Evolutionary conservation across 371 early-diverging fungal genomes (phyloP), one percentile per base, ranked within the genome.

Genomic region (Encephalitozoon intestinalis): DNA sequence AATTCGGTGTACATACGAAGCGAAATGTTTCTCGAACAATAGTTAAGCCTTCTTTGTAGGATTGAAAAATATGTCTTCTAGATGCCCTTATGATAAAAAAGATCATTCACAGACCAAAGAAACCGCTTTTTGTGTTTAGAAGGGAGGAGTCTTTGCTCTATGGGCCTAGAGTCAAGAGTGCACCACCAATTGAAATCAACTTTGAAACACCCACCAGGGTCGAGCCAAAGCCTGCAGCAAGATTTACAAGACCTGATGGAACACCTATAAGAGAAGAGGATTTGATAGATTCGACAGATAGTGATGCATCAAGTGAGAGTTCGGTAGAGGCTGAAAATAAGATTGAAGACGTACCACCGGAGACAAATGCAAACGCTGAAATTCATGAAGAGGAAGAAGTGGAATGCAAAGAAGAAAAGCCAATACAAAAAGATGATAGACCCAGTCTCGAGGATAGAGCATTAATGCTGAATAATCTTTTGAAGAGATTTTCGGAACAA

Each of bases 61-160:
- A 46, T 46, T 46, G 18, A 46, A 46, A 46, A 46, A 46, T 46
- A 46, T 21, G 15, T 15, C 49, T 15, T 0, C 1, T 9, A 0
- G 4, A 46, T 46, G 58, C 58, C 58, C 58, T 37, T 58, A 43
- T 73, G 50, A 54, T 46, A 43, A 73, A 73, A 65, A 73, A 44
- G 43, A 46, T 73, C 50, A 73, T 73, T 66, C 64, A 49, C 63
- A 73, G 58, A 65, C 46, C 40, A 25, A 65, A 18, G 31, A 73
- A 51, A 12, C 50, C 65, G 50, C 46, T 65, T 34, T 44, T 73
- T 30, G 39, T 54, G 34, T 50, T 73, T 51, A 44, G 4, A 9
- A 66, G 34, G 25, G 49, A 51, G 52, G 53, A 52, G 58, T 39
- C 63, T 66, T 40, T 43, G 21, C 50, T 23, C 0, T 64, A 65